Evolutionary conservation across 371 early-diverging fungal genomes (phyloP), one percentile per base, ranked within the genome.

Genomic region (Rhizopus delemar): DNA sequence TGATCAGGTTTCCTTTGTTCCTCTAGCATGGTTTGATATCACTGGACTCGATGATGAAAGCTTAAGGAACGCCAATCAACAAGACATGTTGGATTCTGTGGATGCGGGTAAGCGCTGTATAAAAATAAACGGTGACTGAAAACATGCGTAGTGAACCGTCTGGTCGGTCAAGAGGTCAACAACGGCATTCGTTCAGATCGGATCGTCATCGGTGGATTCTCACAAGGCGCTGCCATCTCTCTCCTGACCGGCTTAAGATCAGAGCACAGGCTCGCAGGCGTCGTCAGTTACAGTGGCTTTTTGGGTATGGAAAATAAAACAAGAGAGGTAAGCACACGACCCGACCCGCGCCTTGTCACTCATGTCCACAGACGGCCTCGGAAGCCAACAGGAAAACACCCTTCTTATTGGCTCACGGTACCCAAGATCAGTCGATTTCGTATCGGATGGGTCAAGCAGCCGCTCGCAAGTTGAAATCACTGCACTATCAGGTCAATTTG

Each of bases 361-460:
- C 38, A 5, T 33, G n/a, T 22, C 6, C 13, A 11, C 60, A 69
- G 70, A 75, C 87, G 77, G 77, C 71, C 11, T 70, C 86, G 2
- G 85, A 87, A 31, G 76, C 82, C 12, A 89, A 86, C 78, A 83
- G 84, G 52, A 74, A 75, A 55, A 88, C 90, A 6, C 93, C 93
- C 7, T 83, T 93, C 41, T 85, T 94, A 53, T 82, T 92, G 81
- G 89, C 84, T 29, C 96, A 97, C 58, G 97, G 97, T 46, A 84
- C 85, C 54, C 71, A 69, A 0, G 97, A 97, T 75, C 70, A 36
- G 11, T 36, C 36, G 8, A 36, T 36, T 11, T 8, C 8, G 0
- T 36, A 36, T 36, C 6, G 0, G 0, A 8, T 36, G 11, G 36
- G 36, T 36, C 6, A 6, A 36, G 36, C 0, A 36, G 36, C 36